Base-by-base conservation (phyloP, 2,329 filamentous ascomycete genomes). In the Penicillium sp. region DNA sequence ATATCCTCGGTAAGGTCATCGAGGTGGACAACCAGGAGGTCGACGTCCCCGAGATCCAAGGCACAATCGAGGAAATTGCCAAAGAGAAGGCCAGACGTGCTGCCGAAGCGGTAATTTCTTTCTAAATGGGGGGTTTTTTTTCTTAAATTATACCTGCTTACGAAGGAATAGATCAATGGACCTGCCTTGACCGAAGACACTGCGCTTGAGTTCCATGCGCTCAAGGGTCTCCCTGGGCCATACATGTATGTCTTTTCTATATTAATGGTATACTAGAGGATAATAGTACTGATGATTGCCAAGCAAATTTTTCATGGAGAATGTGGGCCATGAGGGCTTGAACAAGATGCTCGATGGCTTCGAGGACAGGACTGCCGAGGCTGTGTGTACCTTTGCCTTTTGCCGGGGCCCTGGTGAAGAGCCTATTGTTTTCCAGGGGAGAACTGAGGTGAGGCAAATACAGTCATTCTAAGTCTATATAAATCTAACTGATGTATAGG, bases 141-240 rank as follows among this genome's bases (percentile, higher is more conserved):
- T 5, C n/a, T 42, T 5, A n/a, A 41, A 5, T 35, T 33, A 44
- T 2, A 56, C 30, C 26, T 55, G 41, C 50, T 58, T 40, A 51
- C 35, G 35, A 43, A 16, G 22, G 10, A 47, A 19, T 51, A 95
- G 91, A 76, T 94, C 45, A 80, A 88, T 67, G 91, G 91, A 0
- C 92, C 95, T 4, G 94, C 97, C 9, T 81, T 99, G 37, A 93
- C 96, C 11, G 94, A 99, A 76, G 94, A 99, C 75, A 99, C 94
- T 16, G 91, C 91, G 64, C 81, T 99, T 46, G 95, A 91, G 78
- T 99, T 97, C 72, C 88, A 89, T 69, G 92, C 93, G 19, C 83
- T 97, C 58, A 86, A 89, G 56, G 92, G 91, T n/a, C 82, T 99
- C 30, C 94, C 94, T 2, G 94, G 94, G 1, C 91, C 93, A 38